Evolutionary conservation across 768 basidiomycete species (phyloP), one percentile per base, ranked within the genome.

Genomic region (Pisolithus marmoratus): DNA sequence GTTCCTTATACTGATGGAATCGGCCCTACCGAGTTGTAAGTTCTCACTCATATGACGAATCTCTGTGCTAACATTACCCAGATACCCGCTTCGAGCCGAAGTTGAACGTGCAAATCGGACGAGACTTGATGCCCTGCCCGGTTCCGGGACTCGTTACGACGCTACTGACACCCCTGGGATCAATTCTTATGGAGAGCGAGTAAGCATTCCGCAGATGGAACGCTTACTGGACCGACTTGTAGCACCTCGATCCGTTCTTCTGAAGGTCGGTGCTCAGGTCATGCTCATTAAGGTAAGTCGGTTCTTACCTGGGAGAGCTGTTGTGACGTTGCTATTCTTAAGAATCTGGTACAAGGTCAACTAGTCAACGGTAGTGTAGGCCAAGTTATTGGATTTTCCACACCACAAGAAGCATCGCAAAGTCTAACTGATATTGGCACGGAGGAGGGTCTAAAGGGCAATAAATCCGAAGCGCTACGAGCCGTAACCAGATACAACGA

Each of bases 241-340:
- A 51, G 84, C 77, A 12, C 77, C 74, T 5, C 69, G 69, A 47
- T 44, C 34, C 8, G 63, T 82, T 26, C 62, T 62, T n/a, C 61
- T 82, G 38, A 84, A 83, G 69, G 72, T 85, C 48, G 85, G 85
- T 12, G 88, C 90, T 3, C 93, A 95, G 63, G 93, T 95, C 4
- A 91, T 91, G 89, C 64, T 88, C 2, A 75, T 87, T 57, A 87
- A 87, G 74, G 85, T 82, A 52, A 8, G 44, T 44, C n/a, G 38
- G 23, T 6, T 19, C 34, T 37, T 8, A 5, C 17, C 31, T 36
- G 22, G 29, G 36, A 23, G 23, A 34, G 17, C 22, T n/a, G 4
- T 11, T 34, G 11, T 17, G 5, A 48, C 29, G 52, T 22, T 56
- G 43, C 14, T 27, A 45, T 46, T 34, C 15, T 42, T 22, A 56